A percentile compares a stretch with the other conserved stretches of the same genome.
phyloP scores from a whole-genome alignment of 2,329 filamentous ascomycete species.

The Arachnopeziza araneosa region DNA sequence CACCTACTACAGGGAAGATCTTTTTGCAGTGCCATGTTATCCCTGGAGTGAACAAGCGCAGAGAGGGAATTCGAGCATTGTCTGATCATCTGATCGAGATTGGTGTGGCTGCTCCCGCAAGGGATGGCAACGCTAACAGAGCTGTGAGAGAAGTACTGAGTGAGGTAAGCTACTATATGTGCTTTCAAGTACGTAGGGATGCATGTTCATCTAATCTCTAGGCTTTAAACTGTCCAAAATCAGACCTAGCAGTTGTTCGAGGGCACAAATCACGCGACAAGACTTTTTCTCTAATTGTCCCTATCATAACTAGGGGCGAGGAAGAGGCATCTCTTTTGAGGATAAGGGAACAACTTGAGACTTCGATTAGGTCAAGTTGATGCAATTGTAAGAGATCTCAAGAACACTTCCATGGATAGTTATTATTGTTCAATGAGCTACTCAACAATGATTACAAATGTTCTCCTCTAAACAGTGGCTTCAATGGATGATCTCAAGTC shows the following conservation, averaged over 20 bases:
- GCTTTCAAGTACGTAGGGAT: neutral
- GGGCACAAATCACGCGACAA: constrained; percentile 63
- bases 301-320: constrained; percentile 28
- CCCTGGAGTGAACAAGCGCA: constrained; percentile 54
- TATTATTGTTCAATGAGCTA: too few relatives aligned
- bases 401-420: too few relatives aligned
- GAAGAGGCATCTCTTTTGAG: constrained; percentile 27
- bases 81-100: constrained; percentile 54
- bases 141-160: constrained; percentile 60
- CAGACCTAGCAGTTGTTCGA: constrained; percentile 55
- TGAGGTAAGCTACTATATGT: constrained; percentile 37
- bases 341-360: constrained; percentile 20
- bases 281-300: constrained; percentile 39
- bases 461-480: too few relatives aligned
- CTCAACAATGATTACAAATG: too few relatives aligned
- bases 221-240: constrained; percentile 57
- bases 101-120: constrained; percentile 59
- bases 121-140: constrained; percentile 64
- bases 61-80: constrained; percentile 55
- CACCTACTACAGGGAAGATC: constrained; percentile 41
- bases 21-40: constrained; percentile 63
- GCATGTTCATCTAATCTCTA: constrained; percentile 24
- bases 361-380: constrained; percentile 10
- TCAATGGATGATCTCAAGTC: too few relatives aligned
- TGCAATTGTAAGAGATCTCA: too few relatives aligned